Evolutionary conservation across 2,329 filamentous ascomycete genomes (phyloP), one percentile per base, ranked within the genome.

Genomic region (Ascocoryne sarcoides): DNA sequence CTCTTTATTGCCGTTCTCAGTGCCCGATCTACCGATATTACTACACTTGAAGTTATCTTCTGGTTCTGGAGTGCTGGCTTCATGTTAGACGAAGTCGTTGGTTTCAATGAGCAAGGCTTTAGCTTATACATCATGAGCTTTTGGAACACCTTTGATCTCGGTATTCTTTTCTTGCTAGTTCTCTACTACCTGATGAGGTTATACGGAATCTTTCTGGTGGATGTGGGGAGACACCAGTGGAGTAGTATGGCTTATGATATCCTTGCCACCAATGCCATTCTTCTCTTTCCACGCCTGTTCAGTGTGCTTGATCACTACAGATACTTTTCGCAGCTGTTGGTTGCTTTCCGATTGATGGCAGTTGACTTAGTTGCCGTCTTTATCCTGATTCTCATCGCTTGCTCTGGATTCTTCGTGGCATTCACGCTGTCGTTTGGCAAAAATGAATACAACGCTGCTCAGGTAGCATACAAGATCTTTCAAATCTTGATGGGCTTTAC

Each of bases 11-110:
- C 87, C 8, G 88, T 96, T 8, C 71, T 95, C 3, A 67, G 75
- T 9, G 69, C 84, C 56, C 76, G 85, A 44, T 90, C 86, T 2
- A 73, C 81, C 39, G 73, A 80, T 38, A 95, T 96, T 54, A 94
- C 87, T 1, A 75, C 76, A 0, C 67, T 95, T 8, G 90, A 96
- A 60, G 68, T 95, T 12, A 61, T 95, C 10, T 95, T 96, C 63
- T 96, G 90, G 90, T 86, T 95, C 61, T 96, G 90, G 89, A 94
- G 87, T 58, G 86, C 87, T 18, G 90, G 90, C 1, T 95, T 93
- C 62, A 94, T 95, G 87, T 76, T 95, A 21, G 90, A 95, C 56
- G 90, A 95, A 63, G 75, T 96, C 16, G 88, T 95, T 14, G 89
- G 89, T 9, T 95, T 95, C 69, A 95, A 89, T 51, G 90, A 96